Percentiles rank a stretch among this genome's conserved stretches.
Evolutionary conservation across 2,329 filamentous ascomycete species (phyloP).

Genomic region (Pseudopyricularia javanii): DNA sequence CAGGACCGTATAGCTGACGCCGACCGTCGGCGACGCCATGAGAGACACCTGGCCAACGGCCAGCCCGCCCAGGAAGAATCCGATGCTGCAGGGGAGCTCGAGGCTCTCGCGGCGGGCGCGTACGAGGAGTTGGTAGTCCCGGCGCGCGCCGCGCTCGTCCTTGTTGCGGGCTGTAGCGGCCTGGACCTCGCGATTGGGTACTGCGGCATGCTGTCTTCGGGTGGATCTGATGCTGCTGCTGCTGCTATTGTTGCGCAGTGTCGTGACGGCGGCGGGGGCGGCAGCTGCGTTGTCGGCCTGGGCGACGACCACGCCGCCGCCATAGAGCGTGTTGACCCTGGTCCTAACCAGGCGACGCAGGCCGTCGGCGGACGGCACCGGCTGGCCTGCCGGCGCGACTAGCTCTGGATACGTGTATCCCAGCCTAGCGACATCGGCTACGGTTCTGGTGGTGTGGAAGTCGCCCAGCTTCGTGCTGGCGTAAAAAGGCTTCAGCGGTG

Average conservation of each 20-base stretch:
- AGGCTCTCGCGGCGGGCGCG: slow-evolving; percentile 23
- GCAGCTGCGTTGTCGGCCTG: neutral
- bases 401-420: slow-evolving; percentile 30
- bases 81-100: slow-evolving; percentile 21
- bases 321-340: slow-evolving; percentile 43
- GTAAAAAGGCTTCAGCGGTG: slow-evolving; percentile 38
- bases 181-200: neutral
- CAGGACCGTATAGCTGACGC: slow-evolving; percentile 18
- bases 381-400: slow-evolving; percentile 23
- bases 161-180: neutral
- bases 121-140: slow-evolving; percentile 23
- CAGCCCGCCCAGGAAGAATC: slow-evolving; percentile 16
- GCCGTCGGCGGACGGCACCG: slow-evolving; percentile 30
- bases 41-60: slow-evolving; percentile 20
- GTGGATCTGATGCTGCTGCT: neutral
- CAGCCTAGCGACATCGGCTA: slow-evolving; percentile 16
- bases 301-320: slow-evolving; percentile 2
- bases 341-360: slow-evolving; percentile 50
- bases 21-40: slow-evolving; percentile 22
- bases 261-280: neutral
- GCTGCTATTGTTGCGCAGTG: neutral
- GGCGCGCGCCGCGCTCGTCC: neutral
- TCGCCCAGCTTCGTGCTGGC: slow-evolving; percentile 14
- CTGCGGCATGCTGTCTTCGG: neutral
- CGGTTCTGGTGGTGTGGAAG: slow-evolving; percentile 29